Evolutionary conservation across 2,329 filamentous ascomycete species (phyloP).

Genomic region (Beauveria medogensis): DNA sequence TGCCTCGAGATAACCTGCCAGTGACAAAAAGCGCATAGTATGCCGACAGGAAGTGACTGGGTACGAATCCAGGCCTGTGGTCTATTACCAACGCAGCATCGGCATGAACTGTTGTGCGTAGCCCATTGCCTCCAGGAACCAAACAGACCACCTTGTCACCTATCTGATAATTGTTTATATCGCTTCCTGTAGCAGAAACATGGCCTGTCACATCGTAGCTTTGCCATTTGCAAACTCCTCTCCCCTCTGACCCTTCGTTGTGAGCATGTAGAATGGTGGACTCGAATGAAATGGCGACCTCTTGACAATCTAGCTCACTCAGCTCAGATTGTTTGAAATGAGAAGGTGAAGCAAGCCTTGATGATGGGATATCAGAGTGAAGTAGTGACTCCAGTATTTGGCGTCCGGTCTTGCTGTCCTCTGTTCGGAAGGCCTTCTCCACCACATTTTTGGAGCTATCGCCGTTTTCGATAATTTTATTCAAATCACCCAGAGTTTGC

Average conservation of each 20-base stretch:
- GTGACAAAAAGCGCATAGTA: conserved; percentile 31
- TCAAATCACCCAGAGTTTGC: conserved; percentile 30
- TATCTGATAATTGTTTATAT: conserved; percentile 22
- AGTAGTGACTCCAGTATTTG: neutral
- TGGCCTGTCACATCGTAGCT: conserved; percentile 31
- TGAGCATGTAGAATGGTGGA: conserved; percentile 25
- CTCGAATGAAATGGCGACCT: conserved; percentile 34
- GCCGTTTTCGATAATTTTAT: conserved; percentile 35
- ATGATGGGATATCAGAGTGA: neutral
- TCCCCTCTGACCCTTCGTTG: neutral
- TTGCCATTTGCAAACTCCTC: neutral
- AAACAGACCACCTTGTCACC: conserved; percentile 37
- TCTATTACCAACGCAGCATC: conserved; percentile 29
- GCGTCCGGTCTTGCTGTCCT: neutral
- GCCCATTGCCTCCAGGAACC: conserved; percentile 22
- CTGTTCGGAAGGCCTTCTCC: conserved; percentile 16
- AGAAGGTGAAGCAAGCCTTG: neutral
- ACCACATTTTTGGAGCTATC: conserved; percentile 4
- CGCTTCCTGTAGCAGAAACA: conserved; percentile 26
- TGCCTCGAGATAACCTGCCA: conserved; percentile 20
- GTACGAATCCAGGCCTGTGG: conserved; percentile 21
- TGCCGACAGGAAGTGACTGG: conserved; percentile 33
- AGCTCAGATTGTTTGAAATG: neutral
- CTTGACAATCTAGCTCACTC: conserved; percentile 19
- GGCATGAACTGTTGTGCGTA: conserved; percentile 27